These are phyloP conservation scores for Evansstolkia leycettana DNA, from an alignment of 495 filamentous ascomycete species.

Conservation along the genomic window DNA sequence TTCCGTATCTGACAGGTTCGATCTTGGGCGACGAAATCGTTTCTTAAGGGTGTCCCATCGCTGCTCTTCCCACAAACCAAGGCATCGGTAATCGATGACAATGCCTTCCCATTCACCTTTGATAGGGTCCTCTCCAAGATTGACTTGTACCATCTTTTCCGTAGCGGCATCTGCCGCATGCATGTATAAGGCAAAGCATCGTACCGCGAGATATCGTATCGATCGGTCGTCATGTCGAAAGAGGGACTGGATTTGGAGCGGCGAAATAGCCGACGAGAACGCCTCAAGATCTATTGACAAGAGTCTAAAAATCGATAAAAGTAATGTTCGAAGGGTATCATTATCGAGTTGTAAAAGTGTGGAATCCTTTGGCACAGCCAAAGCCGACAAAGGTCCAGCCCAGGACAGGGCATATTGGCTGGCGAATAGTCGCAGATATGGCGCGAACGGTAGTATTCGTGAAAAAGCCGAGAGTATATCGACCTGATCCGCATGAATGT, in stretches of 20 bases:
- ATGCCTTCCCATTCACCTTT: conserved; percentile 64
- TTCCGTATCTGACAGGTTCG: conserved; percentile 11
- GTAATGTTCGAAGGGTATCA: conserved; percentile 22
- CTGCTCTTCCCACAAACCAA: conserved; percentile 67
- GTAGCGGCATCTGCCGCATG: conserved; percentile 69
- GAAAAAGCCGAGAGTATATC: conserved; percentile 60
- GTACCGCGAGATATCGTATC: conserved; percentile 69
- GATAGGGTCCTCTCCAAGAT: conserved; percentile 50
- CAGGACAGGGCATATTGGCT: conserved; percentile 33
- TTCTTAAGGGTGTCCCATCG: conserved; percentile 25
- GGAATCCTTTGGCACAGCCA: conserved; percentile 26
- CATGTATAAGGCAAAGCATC: conserved; percentile 66
- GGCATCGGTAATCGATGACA: conserved; percentile 70
- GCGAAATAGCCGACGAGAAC: conserved; percentile 49
- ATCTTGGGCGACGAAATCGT: conserved; percentile 10
- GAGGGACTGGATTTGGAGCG: conserved; percentile 52
- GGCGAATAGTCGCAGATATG: conserved; percentile 45
- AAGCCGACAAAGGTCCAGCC: conserved; percentile 25
- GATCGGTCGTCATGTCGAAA: conserved; percentile 46
- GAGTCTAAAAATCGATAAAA: conserved; percentile 66
- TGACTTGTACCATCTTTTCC: conserved; percentile 51
- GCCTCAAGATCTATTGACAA: conserved; percentile 57
- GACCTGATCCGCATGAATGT: conserved; percentile 31
- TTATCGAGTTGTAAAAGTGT: conserved; percentile 25
- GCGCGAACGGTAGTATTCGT: conserved; percentile 65